phyloP scores from a whole-genome alignment of 148 eudicot genomes.

The Arctostaphylos glauca region DNA sequence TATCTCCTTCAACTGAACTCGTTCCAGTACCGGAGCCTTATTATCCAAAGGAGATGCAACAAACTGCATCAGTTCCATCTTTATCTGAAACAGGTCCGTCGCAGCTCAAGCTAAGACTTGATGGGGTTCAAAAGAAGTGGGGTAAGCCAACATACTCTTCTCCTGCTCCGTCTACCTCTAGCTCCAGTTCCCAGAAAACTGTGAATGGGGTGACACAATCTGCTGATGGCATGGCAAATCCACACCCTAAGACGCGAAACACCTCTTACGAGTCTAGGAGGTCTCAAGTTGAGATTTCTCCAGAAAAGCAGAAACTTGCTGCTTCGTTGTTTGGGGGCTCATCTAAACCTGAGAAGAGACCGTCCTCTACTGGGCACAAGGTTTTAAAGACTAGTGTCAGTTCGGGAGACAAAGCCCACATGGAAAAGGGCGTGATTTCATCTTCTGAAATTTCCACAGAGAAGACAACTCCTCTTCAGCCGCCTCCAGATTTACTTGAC shows the following conservation, averaged over 20 bases:
- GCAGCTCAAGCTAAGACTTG: constrained; percentile 76
- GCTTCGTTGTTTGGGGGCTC: constrained; percentile 85
- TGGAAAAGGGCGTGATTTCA: constrained; percentile 20
- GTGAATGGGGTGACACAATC: constrained; percentile 47
- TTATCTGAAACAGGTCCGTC: constrained; percentile 49
- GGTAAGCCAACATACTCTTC: constrained; percentile 75
- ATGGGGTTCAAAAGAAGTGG: constrained; percentile 97
- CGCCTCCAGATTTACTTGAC: constrained; percentile 74
- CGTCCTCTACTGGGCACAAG: constrained; percentile 42
- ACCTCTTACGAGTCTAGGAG: constrained; percentile 41
- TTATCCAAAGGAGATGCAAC: constrained; percentile 44
- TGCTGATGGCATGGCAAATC: constrained; percentile 32
- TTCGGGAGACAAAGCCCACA: constrained; percentile 36
- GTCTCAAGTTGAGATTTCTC: constrained; percentile 49
- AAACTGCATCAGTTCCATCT: constrained; percentile 30
- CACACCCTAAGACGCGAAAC: constrained; percentile 37
- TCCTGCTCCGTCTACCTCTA: constrained; percentile 55
- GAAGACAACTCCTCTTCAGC: constrained; percentile 30
- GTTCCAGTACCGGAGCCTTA: constrained; percentile 66
- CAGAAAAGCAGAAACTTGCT: constrained; percentile 91
- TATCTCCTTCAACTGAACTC: constrained; percentile 60
- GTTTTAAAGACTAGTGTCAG: constrained; percentile 41
- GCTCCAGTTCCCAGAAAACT: constrained; percentile 44
- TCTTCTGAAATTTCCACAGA: constrained; percentile 28
- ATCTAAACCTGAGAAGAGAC: constrained; percentile 59